A percentile compares a stretch with the other conserved stretches of the same genome.
Conservation (phyloP, 768 basidiomycete genomes). For the Suillus fuscotomentosus region DNA sequence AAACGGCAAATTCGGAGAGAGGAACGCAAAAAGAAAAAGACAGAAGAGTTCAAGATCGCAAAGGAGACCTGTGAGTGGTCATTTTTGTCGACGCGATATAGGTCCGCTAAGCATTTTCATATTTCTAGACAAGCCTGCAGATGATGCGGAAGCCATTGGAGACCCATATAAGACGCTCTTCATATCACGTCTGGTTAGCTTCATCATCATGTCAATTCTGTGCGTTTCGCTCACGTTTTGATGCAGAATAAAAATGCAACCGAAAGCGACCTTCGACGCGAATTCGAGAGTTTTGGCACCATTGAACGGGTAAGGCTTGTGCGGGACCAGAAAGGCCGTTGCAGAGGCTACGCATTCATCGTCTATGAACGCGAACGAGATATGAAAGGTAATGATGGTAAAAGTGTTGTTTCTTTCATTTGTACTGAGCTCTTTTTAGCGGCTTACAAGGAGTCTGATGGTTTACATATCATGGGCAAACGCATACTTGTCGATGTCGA, state of each 20-base stretch:
- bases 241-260: slow-evolving; percentile 86
- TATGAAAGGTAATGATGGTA: slow-evolving; percentile 81
- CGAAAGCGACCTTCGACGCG: slow-evolving; percentile 88
- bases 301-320: slow-evolving; percentile 95
- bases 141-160: slow-evolving; percentile 86
- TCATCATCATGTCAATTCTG: not conserved
- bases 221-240: slow-evolving; percentile 16
- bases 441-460: slow-evolving; percentile 98
- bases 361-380: slow-evolving; percentile 98
- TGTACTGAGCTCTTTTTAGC: slow-evolving; percentile 41
- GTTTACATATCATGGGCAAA: slow-evolving; percentile 94
- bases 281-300: slow-evolving; percentile 93
- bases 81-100: not conserved
- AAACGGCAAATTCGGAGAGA: slow-evolving; percentile 78
- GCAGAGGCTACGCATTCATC: slow-evolving; percentile 93
- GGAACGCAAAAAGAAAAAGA: slow-evolving; percentile 72
- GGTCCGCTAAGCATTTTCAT: slow-evolving; percentile 11
- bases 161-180: slow-evolving; percentile 99
- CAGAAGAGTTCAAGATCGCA: slow-evolving; percentile 73
- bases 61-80: slow-evolving; percentile 77
- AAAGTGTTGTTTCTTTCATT: slow-evolving; percentile 12
- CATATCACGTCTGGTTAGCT: slow-evolving; percentile 81
- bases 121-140: slow-evolving; percentile 84
- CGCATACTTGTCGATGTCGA: slow-evolving; percentile 97
- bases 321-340: slow-evolving; percentile 83